phyloP scores from a whole-genome alignment of 2,329 filamentous ascomycete genomes.

The Penicillium freii region DNA sequence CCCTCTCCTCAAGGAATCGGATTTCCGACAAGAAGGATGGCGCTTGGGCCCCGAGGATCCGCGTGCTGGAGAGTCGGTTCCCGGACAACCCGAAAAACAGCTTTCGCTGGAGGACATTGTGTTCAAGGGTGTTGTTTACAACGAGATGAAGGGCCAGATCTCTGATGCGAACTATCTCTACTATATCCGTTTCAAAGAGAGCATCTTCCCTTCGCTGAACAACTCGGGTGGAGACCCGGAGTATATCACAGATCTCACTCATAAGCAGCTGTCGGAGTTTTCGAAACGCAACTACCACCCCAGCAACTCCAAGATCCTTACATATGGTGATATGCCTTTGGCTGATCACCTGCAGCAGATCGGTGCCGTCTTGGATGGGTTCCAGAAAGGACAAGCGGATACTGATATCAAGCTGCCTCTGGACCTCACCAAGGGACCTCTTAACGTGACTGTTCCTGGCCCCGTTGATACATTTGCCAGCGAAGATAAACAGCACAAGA shows the following conservation, averaged over 20 bases:
- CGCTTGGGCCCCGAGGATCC: conserved; percentile 90
- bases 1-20: conserved; percentile 81
- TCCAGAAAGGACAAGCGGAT: conserved; percentile 69
- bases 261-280: conserved; percentile 83
- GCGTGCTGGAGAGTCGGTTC: conserved; percentile 51
- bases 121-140: conserved; percentile 98
- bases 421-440: conserved; percentile 64
- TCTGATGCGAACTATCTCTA: conserved; percentile 95
- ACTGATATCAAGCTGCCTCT: conserved; percentile 74
- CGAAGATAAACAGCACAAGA: conserved; percentile 85
- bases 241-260: conserved; percentile 92
- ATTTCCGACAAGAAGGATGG: conserved; percentile 97
- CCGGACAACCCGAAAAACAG: conserved; percentile 53
- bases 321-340: conserved; percentile 90
- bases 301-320: conserved; percentile 93
- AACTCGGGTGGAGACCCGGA: conserved; percentile 96
- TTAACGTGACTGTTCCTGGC: conserved; percentile 69
- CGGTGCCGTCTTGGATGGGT: conserved; percentile 68
- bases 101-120: conserved; percentile 64
- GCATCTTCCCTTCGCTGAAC: conserved; percentile 89
- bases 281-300: conserved; percentile 94
- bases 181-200: conserved; percentile 92
- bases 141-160: conserved; percentile 99
- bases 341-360: conserved; percentile 77
- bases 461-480: conserved; percentile 85